Percentiles rank a stretch among this genome's conserved stretches.
Conservation (phyloP, 352 stramenopile genomes). For the Phytopythium kandeliae region DNA sequence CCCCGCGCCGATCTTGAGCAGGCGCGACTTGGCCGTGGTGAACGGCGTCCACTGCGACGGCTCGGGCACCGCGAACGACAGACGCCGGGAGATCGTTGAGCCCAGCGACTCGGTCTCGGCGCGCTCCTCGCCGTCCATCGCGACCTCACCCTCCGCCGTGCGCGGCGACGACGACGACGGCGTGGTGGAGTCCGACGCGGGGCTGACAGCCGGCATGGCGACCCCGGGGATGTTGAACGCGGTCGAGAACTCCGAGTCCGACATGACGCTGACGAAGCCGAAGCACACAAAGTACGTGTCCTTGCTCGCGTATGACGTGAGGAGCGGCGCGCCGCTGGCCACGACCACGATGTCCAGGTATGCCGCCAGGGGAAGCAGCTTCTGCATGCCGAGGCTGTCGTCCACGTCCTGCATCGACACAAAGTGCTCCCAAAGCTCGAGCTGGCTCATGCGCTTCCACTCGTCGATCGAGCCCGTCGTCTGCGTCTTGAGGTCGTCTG, state of each 20-base stretch:
- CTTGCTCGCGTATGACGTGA: constrained; percentile 25
- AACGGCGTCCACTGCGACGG: constrained; percentile 62
- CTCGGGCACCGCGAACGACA: constrained; percentile 37
- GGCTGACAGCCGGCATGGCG: not conserved
- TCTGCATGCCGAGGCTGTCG: constrained; percentile 25
- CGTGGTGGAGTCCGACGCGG: not conserved
- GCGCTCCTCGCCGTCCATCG: not conserved
- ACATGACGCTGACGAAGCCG: constrained; percentile 68
- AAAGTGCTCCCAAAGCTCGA: constrained; percentile 68
- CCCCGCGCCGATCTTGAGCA: constrained; percentile 71
- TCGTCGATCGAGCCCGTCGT: constrained; percentile 33
- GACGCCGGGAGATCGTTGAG: not conserved
- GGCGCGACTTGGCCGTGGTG: constrained; percentile 44
- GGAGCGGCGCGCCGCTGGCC: constrained; percentile 28
- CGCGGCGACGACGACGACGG: constrained; percentile 1
- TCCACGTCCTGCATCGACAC: constrained; percentile 27
- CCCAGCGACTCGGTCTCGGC: not conserved
- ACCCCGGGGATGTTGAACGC: constrained; percentile 55
- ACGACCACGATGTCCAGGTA: constrained; percentile 61
- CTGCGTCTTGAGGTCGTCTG: constrained; percentile 26
- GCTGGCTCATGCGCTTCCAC: constrained; percentile 54
- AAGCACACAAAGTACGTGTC: constrained; percentile 80
- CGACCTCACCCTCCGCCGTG: not conserved
- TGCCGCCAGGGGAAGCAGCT: constrained; percentile 47
- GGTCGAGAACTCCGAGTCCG: constrained; percentile 57